Evolutionary conservation across 768 basidiomycete genomes (phyloP).

Genomic region (Cyclocybe cylindracea): DNA sequence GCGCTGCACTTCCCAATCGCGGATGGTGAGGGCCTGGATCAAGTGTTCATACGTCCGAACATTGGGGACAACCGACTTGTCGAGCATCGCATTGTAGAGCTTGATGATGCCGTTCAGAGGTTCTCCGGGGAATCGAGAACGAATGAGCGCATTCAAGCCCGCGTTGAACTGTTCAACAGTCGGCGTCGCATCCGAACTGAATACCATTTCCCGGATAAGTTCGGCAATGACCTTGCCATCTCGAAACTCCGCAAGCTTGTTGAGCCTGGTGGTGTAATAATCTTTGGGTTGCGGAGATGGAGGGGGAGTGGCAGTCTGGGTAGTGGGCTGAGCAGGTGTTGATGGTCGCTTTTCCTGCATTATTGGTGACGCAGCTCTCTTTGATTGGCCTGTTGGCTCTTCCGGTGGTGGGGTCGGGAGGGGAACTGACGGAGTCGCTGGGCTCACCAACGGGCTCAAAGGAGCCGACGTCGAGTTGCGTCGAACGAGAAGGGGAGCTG

Average conservation of each 20-base stretch:
- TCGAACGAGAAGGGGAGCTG: slow-evolving; percentile 39
- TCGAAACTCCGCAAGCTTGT: slow-evolving; percentile 4
- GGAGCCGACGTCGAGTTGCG: slow-evolving; percentile 49
- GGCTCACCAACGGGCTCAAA: slow-evolving; percentile 22
- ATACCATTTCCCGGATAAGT: slow-evolving; percentile 36
- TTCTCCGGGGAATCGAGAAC: slow-evolving; percentile 47
- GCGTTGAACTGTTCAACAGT: slow-evolving; percentile 60
- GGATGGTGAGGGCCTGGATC: slow-evolving; percentile 60
- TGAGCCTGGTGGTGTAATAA: slow-evolving; percentile 4
- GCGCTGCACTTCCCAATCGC: slow-evolving; percentile 64
- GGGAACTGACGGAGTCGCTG: slow-evolving; percentile 8
- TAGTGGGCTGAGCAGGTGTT: too few species aligned
- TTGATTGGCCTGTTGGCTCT: too few species aligned
- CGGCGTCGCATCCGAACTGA: slow-evolving; percentile 26
- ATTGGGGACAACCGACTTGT: slow-evolving; percentile 62
- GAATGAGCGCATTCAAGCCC: slow-evolving; percentile 54
- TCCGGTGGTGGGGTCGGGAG: slow-evolving; percentile 7
- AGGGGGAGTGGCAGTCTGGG: not conserved
- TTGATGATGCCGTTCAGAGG: slow-evolving; percentile 59
- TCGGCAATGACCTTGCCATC: slow-evolving; percentile 26
- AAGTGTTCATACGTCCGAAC: slow-evolving; percentile 59
- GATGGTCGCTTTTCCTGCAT: too few species aligned
- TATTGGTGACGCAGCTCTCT: too few species aligned
- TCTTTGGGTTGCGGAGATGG: not conserved
- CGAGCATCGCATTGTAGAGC: slow-evolving; percentile 74